Base-by-base conservation (phyloP, 176 grass and related monocot genomes). In the Puccinellia tenuiflora region DNA sequence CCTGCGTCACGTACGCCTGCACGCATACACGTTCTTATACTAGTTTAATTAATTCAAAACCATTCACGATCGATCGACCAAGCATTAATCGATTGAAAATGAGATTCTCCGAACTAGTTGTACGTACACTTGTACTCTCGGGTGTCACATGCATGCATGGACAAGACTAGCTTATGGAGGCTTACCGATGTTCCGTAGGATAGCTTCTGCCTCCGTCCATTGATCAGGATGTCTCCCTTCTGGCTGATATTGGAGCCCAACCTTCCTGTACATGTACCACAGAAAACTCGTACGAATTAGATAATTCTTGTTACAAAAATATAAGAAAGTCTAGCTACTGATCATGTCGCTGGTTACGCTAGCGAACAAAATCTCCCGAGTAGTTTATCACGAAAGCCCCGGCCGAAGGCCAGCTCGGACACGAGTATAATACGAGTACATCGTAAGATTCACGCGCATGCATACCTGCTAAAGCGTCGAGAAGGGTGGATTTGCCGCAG, bases 1-100 rank as follows among this genome's bases (percentile, higher is more conserved):
- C 96, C 90, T 98, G 93, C 7, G 91, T 98, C 59, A 98, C 96
- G 84, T 98, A 95, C 17, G 96, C 96, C 92, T 93, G 67, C 65
- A 21, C 62, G 61, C 47, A 18, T 40, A 59, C 22, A 4, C 9
- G 21, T 69, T 82, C 0, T 17, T 21, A n/a, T 9, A 9, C 1
- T 40, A 21, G 13, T 5, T 39, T 68, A 12, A 68, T 68, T 22
- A 34, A 13, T 43, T 43, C 67, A 12, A 34, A 34, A n/a, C 24
- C 35, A 22, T 65, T 65, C 16, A 65, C 39, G 39, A 40, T 40
- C 12, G 38, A 45, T 45, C 42, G 14, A 12, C 4, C 67, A 29
- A 24, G 28, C 12, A 48, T n/a, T 15, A 16, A 24, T 50, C 33
- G 1, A 56, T 42, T 12, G 63, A 85, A 78, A 57, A 59, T 40